Evolutionary conservation across 495 filamentous ascomycete species (phyloP).

Genomic region (Platismatia glauca): DNA sequence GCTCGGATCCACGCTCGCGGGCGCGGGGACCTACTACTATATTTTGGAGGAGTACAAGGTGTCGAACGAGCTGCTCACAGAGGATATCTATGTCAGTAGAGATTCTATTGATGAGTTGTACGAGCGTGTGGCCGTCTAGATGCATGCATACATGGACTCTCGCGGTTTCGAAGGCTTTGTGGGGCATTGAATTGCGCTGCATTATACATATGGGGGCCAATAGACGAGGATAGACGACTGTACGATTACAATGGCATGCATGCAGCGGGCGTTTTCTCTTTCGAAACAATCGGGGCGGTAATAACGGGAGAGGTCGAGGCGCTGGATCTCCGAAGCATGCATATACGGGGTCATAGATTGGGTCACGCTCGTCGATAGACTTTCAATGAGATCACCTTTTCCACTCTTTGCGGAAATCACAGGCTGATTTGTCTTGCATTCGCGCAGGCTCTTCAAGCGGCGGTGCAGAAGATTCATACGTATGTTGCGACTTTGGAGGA

Average conservation of each 20-base stretch:
- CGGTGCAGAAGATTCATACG: constrained; percentile 73
- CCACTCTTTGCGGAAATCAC: constrained; percentile 10
- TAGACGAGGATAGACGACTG: neutral
- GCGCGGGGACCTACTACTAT: constrained; percentile 80
- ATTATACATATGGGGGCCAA: neutral
- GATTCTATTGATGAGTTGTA: constrained; percentile 18
- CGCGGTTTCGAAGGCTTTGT: neutral
- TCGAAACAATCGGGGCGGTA: neutral
- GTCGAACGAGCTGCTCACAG: constrained; percentile 86
- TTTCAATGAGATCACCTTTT: constrained; percentile 20
- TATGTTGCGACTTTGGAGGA: constrained; percentile 78
- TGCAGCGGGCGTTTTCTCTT: neutral
- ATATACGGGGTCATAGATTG: constrained; percentile 1
- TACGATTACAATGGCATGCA: neutral
- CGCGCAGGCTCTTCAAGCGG: constrained; percentile 70
- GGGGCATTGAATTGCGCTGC: constrained; percentile 10
- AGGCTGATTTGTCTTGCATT: constrained; percentile 13
- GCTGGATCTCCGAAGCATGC: neutral
- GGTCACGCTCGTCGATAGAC: constrained; percentile 7
- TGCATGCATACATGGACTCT: neutral
- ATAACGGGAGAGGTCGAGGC: neutral
- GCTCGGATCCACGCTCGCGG: constrained; percentile 70
- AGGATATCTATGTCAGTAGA: constrained; percentile 85
- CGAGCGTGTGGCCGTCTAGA: constrained; percentile 20
- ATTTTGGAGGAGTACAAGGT: constrained; percentile 85